Evolutionary conservation across 352 stramenopile species (phyloP), one percentile per base, ranked within the genome.

Genomic region (Globisporangium alternatum): DNA sequence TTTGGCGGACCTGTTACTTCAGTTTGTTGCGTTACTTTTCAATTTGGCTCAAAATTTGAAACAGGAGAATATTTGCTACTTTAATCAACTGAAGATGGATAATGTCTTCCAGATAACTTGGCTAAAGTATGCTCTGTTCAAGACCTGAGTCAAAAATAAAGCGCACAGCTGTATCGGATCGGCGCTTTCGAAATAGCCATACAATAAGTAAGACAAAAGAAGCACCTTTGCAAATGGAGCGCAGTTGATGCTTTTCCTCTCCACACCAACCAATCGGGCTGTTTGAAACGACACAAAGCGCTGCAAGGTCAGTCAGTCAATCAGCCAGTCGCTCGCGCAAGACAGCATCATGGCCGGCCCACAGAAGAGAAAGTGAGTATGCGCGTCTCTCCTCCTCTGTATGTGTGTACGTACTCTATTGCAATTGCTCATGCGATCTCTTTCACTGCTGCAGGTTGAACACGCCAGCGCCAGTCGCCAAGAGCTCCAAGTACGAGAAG

Each of bases 401-500:
- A 12, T 37, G 9, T 53, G 25, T 37, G 17, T 37, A 0, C 56
- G n/a, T 47, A 30, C 8, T 12, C 19, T 10, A 53, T 28, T 41
- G 10, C 51, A 43, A n/a, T 57, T 22, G 51, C 51, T 57, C 28
- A 57, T 7, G 51, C 51, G 51, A 6, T 45, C 9, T 61, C 15
- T 56, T 5, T 52, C 19, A 43, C 37, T 43, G 25, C 15, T 56
- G 17, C 47, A 73, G 67, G 47, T 63, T 74, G 60, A 71, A 75
- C 35, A 75, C 72, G 67, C 67, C 71, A 43, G 35, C 63, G 22
- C 60, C 62, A 53, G 65, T 70, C 51, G 66, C 54, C 25, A 68
- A 68, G 62, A 56, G 56, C 47, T 88, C 74, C 70, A 94, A 94
- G 80, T 95, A 95, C 70, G 76, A 65, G 25, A 88, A 91, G 70